A percentile compares a stretch with the other conserved stretches of the same genome.
These are phyloP conservation scores for Boletellus ananiceps DNA, from an alignment of 768 basidiomycete species.

Conservation along the genomic window DNA sequence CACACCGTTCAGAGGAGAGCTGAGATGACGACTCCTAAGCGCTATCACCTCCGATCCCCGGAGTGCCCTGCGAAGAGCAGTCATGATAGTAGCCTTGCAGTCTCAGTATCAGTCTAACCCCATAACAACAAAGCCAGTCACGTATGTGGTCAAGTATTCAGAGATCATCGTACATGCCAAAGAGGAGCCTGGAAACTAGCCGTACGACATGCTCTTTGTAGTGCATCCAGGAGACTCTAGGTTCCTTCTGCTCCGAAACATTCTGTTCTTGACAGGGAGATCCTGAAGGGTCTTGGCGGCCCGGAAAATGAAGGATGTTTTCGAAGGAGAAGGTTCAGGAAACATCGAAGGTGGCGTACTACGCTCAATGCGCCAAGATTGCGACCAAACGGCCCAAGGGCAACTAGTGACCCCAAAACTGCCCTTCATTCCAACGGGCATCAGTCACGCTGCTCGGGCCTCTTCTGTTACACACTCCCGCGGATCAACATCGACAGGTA, in stretches of 20 bases:
- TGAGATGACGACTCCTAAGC: too few relatives aligned
- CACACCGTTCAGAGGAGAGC: too few relatives aligned
- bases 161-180: conserved; percentile 25
- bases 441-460: background rate
- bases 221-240: conserved; percentile 48
- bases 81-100: conserved; percentile 62
- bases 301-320: background rate
- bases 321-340: background rate
- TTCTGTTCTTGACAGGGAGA: background rate
- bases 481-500: background rate
- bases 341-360: background rate
- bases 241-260: conserved; percentile 8
- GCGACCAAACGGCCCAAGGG: background rate
- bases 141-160: conserved; percentile 50
- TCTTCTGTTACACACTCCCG: background rate
- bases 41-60: too few relatives aligned
- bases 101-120: background rate
- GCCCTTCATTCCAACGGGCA: background rate
- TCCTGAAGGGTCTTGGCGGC: background rate
- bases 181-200: conserved; percentile 21
- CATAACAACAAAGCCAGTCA: conserved; percentile 14
- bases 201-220: conserved; percentile 45
- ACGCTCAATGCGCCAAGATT: background rate
- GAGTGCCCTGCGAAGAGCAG: conserved; percentile 39
- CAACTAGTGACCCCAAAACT: background rate